Percentiles rank a stretch among this genome's conserved stretches.
These are phyloP conservation scores for Closterium sp. DNA, from an alignment of 139 green algal species.

Conservation along the genomic window DNA sequence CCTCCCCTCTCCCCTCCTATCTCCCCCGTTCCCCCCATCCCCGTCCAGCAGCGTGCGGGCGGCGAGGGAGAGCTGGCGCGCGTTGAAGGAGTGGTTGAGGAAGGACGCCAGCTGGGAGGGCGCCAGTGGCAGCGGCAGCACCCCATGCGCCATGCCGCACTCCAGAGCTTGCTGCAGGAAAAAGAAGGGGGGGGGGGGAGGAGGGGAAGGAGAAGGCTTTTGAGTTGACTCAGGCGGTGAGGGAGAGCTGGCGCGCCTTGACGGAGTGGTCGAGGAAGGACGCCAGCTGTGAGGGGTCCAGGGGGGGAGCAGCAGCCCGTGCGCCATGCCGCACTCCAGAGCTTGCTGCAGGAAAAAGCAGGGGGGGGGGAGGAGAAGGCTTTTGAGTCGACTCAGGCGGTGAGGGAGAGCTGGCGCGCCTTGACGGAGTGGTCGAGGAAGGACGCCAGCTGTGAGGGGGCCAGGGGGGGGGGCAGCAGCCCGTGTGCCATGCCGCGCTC, in stretches of 20 bases:
- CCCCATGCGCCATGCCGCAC: not conserved
- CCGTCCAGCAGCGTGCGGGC: not conserved
- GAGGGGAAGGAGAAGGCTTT: not conserved
- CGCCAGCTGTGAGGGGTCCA: not conserved
- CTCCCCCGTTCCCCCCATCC: not conserved
- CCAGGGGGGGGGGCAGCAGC: not conserved
- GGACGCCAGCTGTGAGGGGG: not conserved
- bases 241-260: too few species aligned
- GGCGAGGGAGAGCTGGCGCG: not conserved
- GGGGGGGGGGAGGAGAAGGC: too few species aligned
- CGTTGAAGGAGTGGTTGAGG: not conserved
- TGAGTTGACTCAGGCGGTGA: not conserved
- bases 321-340: not conserved
- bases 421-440: not conserved
- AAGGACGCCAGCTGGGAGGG: not conserved
- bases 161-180: not conserved
- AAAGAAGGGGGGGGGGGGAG: not conserved
- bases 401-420: too few species aligned
- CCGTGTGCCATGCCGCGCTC: not conserved
- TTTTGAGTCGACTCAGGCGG: too few species aligned
- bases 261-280: not conserved
- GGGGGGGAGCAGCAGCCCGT: not conserved
- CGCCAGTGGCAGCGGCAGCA: conserved; percentile 18
- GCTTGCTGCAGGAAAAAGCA: not conserved
- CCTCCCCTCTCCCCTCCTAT: not conserved